phyloP scores from a whole-genome alignment of 352 stramenopile species.

The Phytophthora uliginosa region DNA sequence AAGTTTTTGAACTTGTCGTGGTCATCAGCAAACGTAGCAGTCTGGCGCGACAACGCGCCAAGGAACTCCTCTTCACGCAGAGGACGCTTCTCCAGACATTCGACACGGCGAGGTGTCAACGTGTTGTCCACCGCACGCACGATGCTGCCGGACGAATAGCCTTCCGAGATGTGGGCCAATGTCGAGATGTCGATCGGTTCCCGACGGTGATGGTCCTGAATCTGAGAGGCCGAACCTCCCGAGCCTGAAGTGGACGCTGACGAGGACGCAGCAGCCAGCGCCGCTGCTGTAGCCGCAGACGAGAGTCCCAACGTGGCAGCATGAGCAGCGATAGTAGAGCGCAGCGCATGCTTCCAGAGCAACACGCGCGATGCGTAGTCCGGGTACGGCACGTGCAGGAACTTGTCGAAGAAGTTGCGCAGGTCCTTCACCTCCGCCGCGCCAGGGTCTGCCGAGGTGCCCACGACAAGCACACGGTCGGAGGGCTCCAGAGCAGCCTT shows the following conservation, averaged over 20 bases:
- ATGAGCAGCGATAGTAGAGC: constrained; percentile 55
- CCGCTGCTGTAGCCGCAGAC: constrained; percentile 20
- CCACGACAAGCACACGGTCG: constrained; percentile 94
- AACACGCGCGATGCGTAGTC: constrained; percentile 93
- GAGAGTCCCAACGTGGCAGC: constrained; percentile 39
- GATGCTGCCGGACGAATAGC: constrained; percentile 92
- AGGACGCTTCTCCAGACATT: constrained; percentile 82
- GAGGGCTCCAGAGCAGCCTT: constrained; percentile 89
- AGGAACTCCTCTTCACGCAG: constrained; percentile 93
- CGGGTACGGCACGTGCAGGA: constrained; percentile 93
- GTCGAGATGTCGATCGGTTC: constrained; percentile 89
- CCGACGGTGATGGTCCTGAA: constrained; percentile 26
- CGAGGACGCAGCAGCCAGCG: constrained; percentile 33
- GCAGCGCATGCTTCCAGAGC: constrained; percentile 90
- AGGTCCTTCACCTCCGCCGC: constrained; percentile 90
- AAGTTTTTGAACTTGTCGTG: constrained; percentile 86
- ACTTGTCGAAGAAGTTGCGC: constrained; percentile 94
- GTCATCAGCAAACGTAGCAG: constrained; percentile 72
- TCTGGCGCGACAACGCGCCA: constrained; percentile 70
- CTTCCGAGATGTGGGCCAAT: constrained; percentile 92
- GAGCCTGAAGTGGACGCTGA: constrained; percentile 20
- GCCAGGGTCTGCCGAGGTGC: constrained; percentile 87
- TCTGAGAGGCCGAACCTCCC: constrained; percentile 8
- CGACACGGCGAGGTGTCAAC: constrained; percentile 79
- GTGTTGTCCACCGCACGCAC: constrained; percentile 78